Evolutionary conservation across 306 rosid species (phyloP).

Genomic region (Castanospermum australe): DNA sequence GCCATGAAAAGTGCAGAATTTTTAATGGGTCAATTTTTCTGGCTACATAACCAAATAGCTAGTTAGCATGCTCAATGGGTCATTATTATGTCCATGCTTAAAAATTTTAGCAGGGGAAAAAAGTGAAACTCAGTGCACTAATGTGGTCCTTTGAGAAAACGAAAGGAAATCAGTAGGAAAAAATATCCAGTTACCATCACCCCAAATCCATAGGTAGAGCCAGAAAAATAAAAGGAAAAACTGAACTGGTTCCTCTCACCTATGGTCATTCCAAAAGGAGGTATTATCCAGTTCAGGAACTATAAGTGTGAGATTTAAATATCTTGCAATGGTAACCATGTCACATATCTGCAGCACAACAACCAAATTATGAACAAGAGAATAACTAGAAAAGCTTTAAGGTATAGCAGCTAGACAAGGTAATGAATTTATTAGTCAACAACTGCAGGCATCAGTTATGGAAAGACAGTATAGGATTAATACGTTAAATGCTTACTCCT

Average conservation of each 20-base stretch:
- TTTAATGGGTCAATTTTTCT: neutral
- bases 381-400: neutral
- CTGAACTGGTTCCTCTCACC: constrained; percentile 35
- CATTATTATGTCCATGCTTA: neutral
- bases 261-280: constrained; percentile 69
- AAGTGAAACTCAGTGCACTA: neutral
- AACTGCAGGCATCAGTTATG: neutral
- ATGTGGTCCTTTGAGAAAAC: neutral
- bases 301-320: constrained; percentile 61
- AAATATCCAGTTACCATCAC: neutral
- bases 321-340: constrained; percentile 70
- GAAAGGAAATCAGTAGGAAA: no score
- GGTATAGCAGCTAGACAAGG: no score
- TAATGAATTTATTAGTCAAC: no score
- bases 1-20: neutral
- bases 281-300: constrained; percentile 74
- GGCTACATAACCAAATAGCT: neutral
- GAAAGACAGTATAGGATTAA: neutral
- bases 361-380: neutral
- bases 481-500: constrained; percentile 45
- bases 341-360: constrained; percentile 57
- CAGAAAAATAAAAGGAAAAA: neutral
- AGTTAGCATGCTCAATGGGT: neutral
- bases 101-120: neutral
- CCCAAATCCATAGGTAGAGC: neutral